Evolutionary conservation across 176 grass and related monocot genomes (phyloP).

Genomic region (Phragmites australis): DNA sequence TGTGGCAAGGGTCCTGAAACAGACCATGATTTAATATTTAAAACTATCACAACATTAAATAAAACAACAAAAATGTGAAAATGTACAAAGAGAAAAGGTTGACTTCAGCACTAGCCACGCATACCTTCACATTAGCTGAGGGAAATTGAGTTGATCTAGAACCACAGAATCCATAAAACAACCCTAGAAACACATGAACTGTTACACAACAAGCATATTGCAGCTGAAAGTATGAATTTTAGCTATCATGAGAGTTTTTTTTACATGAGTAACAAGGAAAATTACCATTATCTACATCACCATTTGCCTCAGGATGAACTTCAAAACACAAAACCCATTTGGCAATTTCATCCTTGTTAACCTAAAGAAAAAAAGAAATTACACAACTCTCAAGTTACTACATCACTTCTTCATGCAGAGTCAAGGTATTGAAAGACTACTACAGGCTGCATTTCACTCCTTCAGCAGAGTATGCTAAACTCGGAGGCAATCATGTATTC

Average conservation of each 20-base stretch:
- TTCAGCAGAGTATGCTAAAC: neutral
- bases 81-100: neutral
- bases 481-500: neutral
- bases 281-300: slow-evolving; percentile 52
- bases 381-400: slow-evolving; percentile 9
- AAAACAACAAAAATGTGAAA: slow-evolving; percentile 4
- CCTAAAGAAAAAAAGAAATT: slow-evolving; percentile 43
- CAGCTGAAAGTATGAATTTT: slow-evolving; percentile 8
- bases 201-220: slow-evolving; percentile 2
- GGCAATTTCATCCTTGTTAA: slow-evolving; percentile 69
- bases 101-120: neutral
- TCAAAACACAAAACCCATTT: slow-evolving; percentile 90
- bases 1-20: slow-evolving; percentile 54
- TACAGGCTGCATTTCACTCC: neutral
- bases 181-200: slow-evolving; percentile 39
- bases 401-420: neutral
- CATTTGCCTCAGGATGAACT: slow-evolving; percentile 48
- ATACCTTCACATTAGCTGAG: slow-evolving; percentile 35
- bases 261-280: neutral
- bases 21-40: slow-evolving; percentile 5
- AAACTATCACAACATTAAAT: slow-evolving; percentile 24
- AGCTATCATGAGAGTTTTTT: neutral
- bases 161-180: slow-evolving; percentile 90
- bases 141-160: slow-evolving; percentile 76
- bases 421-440: neutral